These are phyloP conservation scores for Globisporangium uncinulatum DNA, from an alignment of 352 stramenopile genomes.

Conservation along the genomic window DNA sequence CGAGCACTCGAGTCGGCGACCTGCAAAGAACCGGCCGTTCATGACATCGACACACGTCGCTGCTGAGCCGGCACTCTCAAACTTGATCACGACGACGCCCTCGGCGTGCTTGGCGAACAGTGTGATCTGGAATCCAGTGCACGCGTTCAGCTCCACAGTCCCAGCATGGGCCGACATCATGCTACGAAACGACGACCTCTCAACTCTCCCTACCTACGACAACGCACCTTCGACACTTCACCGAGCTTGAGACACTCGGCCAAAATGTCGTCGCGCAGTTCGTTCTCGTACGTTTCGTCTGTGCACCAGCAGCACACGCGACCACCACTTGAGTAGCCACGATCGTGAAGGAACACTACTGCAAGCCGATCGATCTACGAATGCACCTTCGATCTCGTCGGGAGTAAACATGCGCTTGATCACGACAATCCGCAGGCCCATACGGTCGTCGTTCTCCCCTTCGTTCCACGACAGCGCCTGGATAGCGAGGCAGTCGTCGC, in stretches of 20 bases:
- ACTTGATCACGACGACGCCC: constrained; percentile 95
- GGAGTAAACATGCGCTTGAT: constrained; percentile 95
- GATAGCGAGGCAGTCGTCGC: constrained; percentile 3
- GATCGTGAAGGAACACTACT: neutral
- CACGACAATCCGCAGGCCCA: constrained; percentile 94
- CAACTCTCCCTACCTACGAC: constrained; percentile 10
- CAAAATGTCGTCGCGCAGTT: constrained; percentile 76
- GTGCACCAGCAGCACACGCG: neutral
- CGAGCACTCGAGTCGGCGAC: constrained; percentile 78
- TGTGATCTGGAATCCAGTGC: constrained; percentile 77
- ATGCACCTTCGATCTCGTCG: constrained; percentile 71
- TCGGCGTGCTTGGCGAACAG: constrained; percentile 91
- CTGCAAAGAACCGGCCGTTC: constrained; percentile 87
- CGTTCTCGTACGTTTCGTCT: constrained; percentile 68
- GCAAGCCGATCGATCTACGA: neutral
- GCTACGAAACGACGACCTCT: neutral
- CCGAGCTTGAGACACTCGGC: constrained; percentile 84
- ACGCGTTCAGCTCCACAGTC: no score
- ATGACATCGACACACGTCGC: constrained; percentile 86
- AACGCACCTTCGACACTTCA: constrained; percentile 60
- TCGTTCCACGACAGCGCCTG: constrained; percentile 94
- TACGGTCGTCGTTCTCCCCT: constrained; percentile 88
- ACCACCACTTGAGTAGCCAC: neutral
- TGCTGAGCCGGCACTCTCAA: constrained; percentile 77
- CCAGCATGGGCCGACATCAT: no score